Evolutionary conservation across 2,329 filamentous ascomycete genomes (phyloP).

Genomic region (Nothopassalora personata): DNA sequence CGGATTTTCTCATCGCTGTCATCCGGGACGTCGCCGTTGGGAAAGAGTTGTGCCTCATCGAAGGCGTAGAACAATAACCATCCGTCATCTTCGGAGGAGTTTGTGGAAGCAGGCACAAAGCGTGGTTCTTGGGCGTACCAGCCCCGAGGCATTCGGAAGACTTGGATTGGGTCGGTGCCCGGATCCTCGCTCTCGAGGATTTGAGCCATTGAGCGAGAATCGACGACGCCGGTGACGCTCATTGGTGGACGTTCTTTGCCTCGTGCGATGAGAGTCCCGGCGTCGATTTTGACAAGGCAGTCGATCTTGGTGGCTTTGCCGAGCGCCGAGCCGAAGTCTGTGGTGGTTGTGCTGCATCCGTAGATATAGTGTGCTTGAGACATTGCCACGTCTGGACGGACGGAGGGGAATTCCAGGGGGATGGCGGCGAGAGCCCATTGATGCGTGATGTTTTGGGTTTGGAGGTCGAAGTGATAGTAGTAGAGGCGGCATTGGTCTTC

Average conservation of each 20-base stretch:
- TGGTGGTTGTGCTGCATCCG: conserved; percentile 57
- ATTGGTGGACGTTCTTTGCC: conserved; percentile 38
- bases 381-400: conserved; percentile 55
- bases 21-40: conserved; percentile 26
- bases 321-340: conserved; percentile 55
- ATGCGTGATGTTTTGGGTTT: conserved; percentile 44
- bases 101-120: conserved; percentile 50
- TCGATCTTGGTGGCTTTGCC: conserved; percentile 64
- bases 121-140: conserved; percentile 64
- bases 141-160: conserved; percentile 56
- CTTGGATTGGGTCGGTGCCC: conserved; percentile 45
- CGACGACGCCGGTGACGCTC: conserved; percentile 57
- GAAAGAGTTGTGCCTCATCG: conserved; percentile 57
- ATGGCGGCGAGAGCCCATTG: conserved; percentile 62
- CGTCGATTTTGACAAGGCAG: conserved; percentile 58
- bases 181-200: conserved; percentile 44
- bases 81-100: conserved; percentile 56
- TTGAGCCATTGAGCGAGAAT: conserved; percentile 50
- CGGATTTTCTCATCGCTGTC: conserved; percentile 33
- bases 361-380: conserved; percentile 56
- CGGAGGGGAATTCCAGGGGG: conserved; percentile 63
- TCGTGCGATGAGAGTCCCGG: conserved; percentile 47
- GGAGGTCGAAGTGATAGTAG: conserved; percentile 59
- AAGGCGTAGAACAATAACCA: conserved; percentile 66
- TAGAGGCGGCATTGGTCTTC: conserved; percentile 65